Evolutionary conservation across 306 rosid species (phyloP), one percentile per base, ranked within the genome.

Genomic region (Adenanthera pavonina): DNA sequence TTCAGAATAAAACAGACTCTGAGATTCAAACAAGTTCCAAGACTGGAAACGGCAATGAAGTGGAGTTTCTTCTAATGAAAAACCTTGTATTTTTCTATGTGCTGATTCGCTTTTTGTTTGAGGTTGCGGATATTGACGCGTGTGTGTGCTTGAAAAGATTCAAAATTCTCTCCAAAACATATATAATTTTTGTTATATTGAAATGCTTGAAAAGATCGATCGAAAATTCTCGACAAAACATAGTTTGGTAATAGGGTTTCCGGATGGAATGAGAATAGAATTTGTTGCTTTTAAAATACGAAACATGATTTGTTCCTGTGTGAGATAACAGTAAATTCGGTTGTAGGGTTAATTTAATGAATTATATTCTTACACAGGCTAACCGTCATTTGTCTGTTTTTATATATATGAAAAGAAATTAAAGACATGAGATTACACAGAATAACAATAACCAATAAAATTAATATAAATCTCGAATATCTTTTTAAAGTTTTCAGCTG

Each of bases 1-100:
- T 79, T 79, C 78, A 79, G 83, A 79, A 79, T 79, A 79, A 44
- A 70, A 59, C 25, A 33, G 41, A 59, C 52, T 71, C 78, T 4
- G 11, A 17, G 13, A 44, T 79, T 79, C 61, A 79, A 57, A 69
- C 77, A 34, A 79, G 71, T 79, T 46, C 71, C 71, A 62, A 70
- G 15, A 46, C 43, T 59, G 71, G 83, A 57, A 79, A 70, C 51
- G 13, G 30, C 49, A 33, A 0, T 8, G 7, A 59, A 57, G 61
- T 79, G 62, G 71, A 47, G 72, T 54, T 71, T 59, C 83, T 59
- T 61, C 62, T 44, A n/a, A 67, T 35, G 16, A 78, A 79, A 79
- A 15, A 20, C 48, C 4, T 17, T 33, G 61, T 47, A 64, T 48
- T 60, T 40, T 61, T 15, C 40, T 35, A 53, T 36, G 10, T 73